These are phyloP conservation scores for Pseudevernia furfuracea DNA, from an alignment of 495 filamentous ascomycete species.

Conservation along the genomic window DNA sequence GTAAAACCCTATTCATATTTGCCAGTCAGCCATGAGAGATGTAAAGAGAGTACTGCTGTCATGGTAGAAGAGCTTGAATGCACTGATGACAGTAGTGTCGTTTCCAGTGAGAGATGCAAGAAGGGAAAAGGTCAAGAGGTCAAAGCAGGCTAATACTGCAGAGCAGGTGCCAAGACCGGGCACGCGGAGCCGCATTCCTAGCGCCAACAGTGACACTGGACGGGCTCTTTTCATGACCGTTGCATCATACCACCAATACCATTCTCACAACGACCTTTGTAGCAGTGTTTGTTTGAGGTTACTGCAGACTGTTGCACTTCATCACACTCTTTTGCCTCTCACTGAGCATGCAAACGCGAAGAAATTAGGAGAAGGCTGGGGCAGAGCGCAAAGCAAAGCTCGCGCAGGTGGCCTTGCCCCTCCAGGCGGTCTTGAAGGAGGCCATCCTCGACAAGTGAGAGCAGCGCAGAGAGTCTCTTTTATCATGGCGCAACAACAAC, in stretches of 20 bases:
- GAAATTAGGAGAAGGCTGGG: conserved; percentile 7
- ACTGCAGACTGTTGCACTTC: neutral
- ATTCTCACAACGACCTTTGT: neutral
- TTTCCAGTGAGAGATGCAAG: neutral
- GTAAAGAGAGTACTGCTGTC: neutral
- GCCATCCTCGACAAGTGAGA: neutral
- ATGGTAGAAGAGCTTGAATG: neutral
- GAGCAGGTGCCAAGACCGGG: neutral
- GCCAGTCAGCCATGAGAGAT: neutral
- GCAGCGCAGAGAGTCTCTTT: neutral
- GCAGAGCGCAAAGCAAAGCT: conserved; percentile 19
- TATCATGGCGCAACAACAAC: conserved; percentile 59
- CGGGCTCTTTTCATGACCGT: neutral
- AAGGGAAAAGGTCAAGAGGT: neutral
- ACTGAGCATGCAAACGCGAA: conserved; percentile 7
- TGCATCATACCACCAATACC: neutral
- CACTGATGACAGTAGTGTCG: neutral
- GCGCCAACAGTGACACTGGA: neutral
- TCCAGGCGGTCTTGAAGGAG: conserved; percentile 12
- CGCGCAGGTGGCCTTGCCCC: conserved; percentile 20
- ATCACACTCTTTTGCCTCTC: neutral
- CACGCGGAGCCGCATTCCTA: conserved; percentile 16
- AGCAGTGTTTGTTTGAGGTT: neutral
- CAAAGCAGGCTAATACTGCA: neutral
- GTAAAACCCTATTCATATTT: neutral